Base-by-base conservation (phyloP, 148 eudicot genomes). In the Selenicereus undatus region DNA sequence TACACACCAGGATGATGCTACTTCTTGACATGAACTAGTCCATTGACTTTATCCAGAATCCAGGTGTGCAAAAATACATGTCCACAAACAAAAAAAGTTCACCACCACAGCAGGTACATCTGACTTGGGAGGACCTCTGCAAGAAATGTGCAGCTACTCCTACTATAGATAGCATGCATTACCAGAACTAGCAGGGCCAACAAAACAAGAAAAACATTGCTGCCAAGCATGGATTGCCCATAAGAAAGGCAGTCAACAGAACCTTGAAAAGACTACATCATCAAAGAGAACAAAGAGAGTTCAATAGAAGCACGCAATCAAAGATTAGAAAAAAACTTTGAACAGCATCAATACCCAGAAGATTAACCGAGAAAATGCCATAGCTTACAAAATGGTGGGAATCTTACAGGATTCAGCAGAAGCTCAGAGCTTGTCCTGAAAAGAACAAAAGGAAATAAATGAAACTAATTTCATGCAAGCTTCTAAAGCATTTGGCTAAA, bases 371-470 rank as follows among this genome's bases (percentile, higher is more conserved):
- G 76, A 77, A 39, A 80, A 76, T 75, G 35, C 16, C 36, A 73
- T 69, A 68, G 72, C 83, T 75, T 74, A 84, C 72, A 76, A 80
- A 79, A 75, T 48, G 80, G 51, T 69, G 22, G 71, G 50, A 68
- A 36, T 74, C 83, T 93, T 90, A 95, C 99, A 81, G 99, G 91
- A 87, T 95, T 95, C 74, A 95, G 93, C 71, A 95, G 93, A 86
- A 95, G 95, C 83, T 95, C 99, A 45, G 99, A 87, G 88, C 97
- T 92, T 77, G 97, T 95, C 97, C 99, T 95, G 97, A 82, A 89
- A 94, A 24, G 26, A 78, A 36, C 36, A 81, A 56, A 42, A 39
- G 32, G 20, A 81, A 78, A 76, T 35, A 73, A 64, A 42, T 69
- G 80, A 83, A 51, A 76, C 20, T 36, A 78, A 27, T 8, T 36